Conservation (phyloP, 768 basidiomycete species). For the Lactarius akahatsu region DNA sequence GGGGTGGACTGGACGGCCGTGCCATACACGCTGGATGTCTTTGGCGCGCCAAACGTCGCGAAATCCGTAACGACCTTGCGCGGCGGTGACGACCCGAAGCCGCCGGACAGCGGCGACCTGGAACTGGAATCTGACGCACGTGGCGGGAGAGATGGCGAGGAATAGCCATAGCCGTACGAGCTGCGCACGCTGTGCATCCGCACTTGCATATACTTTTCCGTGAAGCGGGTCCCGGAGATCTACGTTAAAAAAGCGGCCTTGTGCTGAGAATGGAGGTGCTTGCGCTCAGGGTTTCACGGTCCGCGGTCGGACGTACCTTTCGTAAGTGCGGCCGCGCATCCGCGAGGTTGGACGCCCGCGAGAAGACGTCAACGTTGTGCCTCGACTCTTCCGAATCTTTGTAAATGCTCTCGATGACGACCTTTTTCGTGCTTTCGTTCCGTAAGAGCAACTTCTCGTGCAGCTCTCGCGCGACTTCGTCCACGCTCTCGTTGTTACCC, state of each 20-base stretch:
- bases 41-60: constrained; percentile 77
- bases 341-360: constrained; percentile 61
- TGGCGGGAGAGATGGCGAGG: constrained; percentile 44
- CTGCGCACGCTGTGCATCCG: constrained; percentile 57
- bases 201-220: constrained; percentile 89
- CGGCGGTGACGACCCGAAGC: constrained; percentile 35
- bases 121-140: constrained; percentile 42
- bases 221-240: constrained; percentile 95
- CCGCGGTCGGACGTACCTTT: constrained; percentile 52
- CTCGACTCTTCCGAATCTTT: constrained; percentile 83
- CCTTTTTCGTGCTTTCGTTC: constrained; percentile 96
- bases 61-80: constrained; percentile 90
- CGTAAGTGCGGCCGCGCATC: constrained; percentile 78
- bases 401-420: constrained; percentile 96
- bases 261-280: neutral
- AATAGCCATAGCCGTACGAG: constrained; percentile 53
- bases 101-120: constrained; percentile 42
- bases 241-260: constrained; percentile 38
- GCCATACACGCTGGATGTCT: constrained; percentile 75
- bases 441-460: constrained; percentile 88
- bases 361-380: constrained; percentile 89
- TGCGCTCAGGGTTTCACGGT: neutral
- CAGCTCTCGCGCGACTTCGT: constrained; percentile 92
- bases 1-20: constrained; percentile 81
- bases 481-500: constrained; percentile 91